Evolutionary conservation across 179 eudicot genomes (phyloP).

Genomic region (Beta lomatogona): DNA sequence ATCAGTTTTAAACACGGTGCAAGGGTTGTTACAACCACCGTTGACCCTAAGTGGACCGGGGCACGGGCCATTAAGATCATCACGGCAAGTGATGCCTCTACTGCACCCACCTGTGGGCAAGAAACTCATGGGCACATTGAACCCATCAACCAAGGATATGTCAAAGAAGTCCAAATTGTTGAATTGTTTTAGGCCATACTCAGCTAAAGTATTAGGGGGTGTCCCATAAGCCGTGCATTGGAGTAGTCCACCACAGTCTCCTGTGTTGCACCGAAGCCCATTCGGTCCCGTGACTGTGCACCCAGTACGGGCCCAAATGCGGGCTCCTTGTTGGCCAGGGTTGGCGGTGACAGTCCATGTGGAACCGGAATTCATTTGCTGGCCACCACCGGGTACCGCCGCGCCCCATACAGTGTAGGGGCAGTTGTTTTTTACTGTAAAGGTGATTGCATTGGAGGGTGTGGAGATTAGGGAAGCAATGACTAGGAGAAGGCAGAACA

Average conservation of each 20-base stretch:
- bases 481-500: slow-evolving; percentile 10
- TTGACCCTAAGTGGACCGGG: slow-evolving; percentile 22
- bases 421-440: slow-evolving; percentile 47
- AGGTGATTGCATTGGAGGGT: slow-evolving; percentile 41
- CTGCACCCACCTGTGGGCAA: slow-evolving; percentile 29
- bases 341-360: slow-evolving; percentile 39
- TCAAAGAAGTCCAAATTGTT: slow-evolving; percentile 40
- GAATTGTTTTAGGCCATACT: slow-evolving; percentile 32
- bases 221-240: slow-evolving; percentile 34
- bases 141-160: slow-evolving; percentile 51
- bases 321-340: slow-evolving; percentile 36
- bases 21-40: slow-evolving; percentile 49
- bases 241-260: slow-evolving; percentile 44
- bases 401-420: slow-evolving; percentile 47
- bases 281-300: slow-evolving; percentile 37
- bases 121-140: slow-evolving; percentile 45
- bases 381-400: slow-evolving; percentile 41
- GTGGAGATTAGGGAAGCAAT: slow-evolving; percentile 15
- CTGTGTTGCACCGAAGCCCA: slow-evolving; percentile 35
- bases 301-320: slow-evolving; percentile 46
- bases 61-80: slow-evolving; percentile 41
- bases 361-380: slow-evolving; percentile 27
- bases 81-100: slow-evolving; percentile 14
- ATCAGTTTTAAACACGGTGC: slow-evolving; percentile 36
- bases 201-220: slow-evolving; percentile 50